These are phyloP conservation scores for Plasmopara muralis DNA, from an alignment of 352 stramenopile species.

Conservation along the genomic window DNA sequence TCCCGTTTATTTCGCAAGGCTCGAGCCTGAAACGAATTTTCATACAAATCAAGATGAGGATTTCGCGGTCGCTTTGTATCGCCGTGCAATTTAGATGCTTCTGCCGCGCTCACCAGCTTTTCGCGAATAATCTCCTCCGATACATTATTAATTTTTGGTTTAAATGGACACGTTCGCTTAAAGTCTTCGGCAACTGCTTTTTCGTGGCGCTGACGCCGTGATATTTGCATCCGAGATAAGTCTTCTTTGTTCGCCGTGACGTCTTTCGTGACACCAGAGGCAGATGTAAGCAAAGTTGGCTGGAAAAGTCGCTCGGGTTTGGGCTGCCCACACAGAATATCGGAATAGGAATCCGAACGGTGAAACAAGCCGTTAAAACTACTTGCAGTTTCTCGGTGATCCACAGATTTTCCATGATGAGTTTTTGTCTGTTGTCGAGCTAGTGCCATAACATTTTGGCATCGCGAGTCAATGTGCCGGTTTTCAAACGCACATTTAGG, in stretches of 20 bases:
- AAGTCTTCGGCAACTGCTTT: constrained; percentile 62
- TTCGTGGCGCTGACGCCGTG: constrained; percentile 44
- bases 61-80: constrained; percentile 31
- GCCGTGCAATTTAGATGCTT: constrained; percentile 12
- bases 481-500: constrained; percentile 70
- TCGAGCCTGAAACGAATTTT: constrained; percentile 51
- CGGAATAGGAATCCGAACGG: constrained; percentile 9
- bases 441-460: constrained; percentile 44
- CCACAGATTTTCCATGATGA: constrained; percentile 2
- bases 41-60: constrained; percentile 60
- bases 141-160: constrained; percentile 61
- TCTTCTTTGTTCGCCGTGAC: constrained; percentile 42
- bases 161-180: constrained; percentile 56
- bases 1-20: constrained; percentile 39
- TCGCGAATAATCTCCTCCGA: constrained; percentile 72
- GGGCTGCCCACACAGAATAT: constrained; percentile 43
- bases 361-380: constrained; percentile 19
- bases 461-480: constrained; percentile 42
- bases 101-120: constrained; percentile 43
- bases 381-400: constrained; percentile 14
- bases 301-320: constrained; percentile 63
- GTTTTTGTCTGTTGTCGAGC: constrained; percentile 8
- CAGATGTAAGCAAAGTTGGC: constrained; percentile 47
- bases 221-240: constrained; percentile 22
- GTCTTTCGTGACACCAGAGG: constrained; percentile 20